Evolutionary conservation across 1,284 basidiomycete genomes (phyloP).

Genomic region (Pseudomicrostroma phylloplanum): DNA sequence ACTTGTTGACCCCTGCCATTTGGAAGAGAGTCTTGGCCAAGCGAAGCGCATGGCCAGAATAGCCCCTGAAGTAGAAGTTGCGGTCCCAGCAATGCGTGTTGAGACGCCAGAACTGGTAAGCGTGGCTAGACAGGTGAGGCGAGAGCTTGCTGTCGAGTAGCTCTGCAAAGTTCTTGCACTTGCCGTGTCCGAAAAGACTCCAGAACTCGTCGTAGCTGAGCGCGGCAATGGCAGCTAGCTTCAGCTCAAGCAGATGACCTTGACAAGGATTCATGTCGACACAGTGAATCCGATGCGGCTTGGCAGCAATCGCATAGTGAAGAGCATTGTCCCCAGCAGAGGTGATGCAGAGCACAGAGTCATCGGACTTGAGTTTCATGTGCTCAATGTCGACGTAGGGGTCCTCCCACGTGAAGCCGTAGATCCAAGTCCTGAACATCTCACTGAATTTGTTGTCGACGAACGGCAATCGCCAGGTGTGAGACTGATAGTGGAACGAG

Average conservation of each 20-base stretch:
- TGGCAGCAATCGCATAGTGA: conserved; percentile 68
- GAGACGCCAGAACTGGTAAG: conserved; percentile 71
- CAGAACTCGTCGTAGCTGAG: conserved; percentile 68
- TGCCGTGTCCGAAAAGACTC: conserved; percentile 65
- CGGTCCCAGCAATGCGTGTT: conserved; percentile 63
- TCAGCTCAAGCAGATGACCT: conserved; percentile 72
- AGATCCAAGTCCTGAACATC: conserved; percentile 70
- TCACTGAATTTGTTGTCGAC: conserved; percentile 67
- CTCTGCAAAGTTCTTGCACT: conserved; percentile 61
- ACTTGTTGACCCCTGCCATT: conserved; percentile 60
- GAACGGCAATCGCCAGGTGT: conserved; percentile 63
- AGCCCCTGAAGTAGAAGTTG: conserved; percentile 69
- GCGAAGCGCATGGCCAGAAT: conserved; percentile 61
- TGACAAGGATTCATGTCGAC: conserved; percentile 67
- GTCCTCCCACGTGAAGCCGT: conserved; percentile 74
- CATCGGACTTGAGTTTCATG: conserved; percentile 60
- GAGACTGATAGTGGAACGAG: conserved; percentile 69
- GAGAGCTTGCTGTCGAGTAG: conserved; percentile 65
- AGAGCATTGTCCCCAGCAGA: conserved; percentile 75
- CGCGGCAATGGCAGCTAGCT: conserved; percentile 62
- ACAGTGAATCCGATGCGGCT: conserved; percentile 62
- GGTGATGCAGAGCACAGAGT: conserved; percentile 70
- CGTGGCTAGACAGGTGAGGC: conserved; percentile 67
- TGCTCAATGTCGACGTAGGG: conserved; percentile 69
- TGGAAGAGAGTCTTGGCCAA: conserved; percentile 62